A percentile compares a stretch with the other conserved stretches of the same genome.
Evolutionary conservation across 2,329 filamentous ascomycete species (phyloP).

Genomic region (Aspergillus novofumigatus): DNA sequence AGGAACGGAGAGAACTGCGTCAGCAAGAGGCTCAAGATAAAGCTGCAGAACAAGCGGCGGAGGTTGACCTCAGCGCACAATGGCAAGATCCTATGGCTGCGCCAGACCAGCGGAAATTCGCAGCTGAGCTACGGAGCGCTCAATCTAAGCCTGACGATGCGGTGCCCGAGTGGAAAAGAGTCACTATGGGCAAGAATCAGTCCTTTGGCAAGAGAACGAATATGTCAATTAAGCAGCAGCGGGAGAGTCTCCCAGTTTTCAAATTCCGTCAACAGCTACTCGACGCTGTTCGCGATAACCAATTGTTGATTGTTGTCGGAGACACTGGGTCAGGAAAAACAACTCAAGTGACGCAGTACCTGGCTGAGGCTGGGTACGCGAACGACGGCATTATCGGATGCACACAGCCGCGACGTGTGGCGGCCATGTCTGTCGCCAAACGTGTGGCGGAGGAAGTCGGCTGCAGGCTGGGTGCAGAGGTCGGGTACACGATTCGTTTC

Average conservation of each 20-base stretch:
- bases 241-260: slow-evolving; percentile 83
- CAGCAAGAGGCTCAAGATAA: slow-evolving; percentile 83
- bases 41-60: slow-evolving; percentile 66
- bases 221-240: slow-evolving; percentile 91
- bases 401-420: slow-evolving; percentile 93
- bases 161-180: slow-evolving; percentile 89
- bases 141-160: slow-evolving; percentile 58
- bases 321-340: slow-evolving; percentile 98
- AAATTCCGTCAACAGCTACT: slow-evolving; percentile 84
- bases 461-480: slow-evolving; percentile 82
- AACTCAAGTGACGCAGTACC: slow-evolving; percentile 90
- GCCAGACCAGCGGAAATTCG: slow-evolving; percentile 81
- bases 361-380: slow-evolving; percentile 87
- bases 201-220: slow-evolving; percentile 80
- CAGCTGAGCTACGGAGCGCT: slow-evolving; percentile 72
- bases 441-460: slow-evolving; percentile 96
- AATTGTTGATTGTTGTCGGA: slow-evolving; percentile 91
- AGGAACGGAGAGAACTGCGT: slow-evolving; percentile 82
- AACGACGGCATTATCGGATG: slow-evolving; percentile 89
- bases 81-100: slow-evolving; percentile 97
- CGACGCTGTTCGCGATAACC: slow-evolving; percentile 79
- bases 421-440: slow-evolving; percentile 95
- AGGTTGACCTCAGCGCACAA: slow-evolving; percentile 80
- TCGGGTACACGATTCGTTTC: slow-evolving; percentile 96
- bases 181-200: slow-evolving; percentile 72